A percentile compares a stretch with the other conserved stretches of the same genome.
Evolutionary conservation across 2,329 filamentous ascomycete genomes (phyloP).

Genomic region (Fusarium torulosum): DNA sequence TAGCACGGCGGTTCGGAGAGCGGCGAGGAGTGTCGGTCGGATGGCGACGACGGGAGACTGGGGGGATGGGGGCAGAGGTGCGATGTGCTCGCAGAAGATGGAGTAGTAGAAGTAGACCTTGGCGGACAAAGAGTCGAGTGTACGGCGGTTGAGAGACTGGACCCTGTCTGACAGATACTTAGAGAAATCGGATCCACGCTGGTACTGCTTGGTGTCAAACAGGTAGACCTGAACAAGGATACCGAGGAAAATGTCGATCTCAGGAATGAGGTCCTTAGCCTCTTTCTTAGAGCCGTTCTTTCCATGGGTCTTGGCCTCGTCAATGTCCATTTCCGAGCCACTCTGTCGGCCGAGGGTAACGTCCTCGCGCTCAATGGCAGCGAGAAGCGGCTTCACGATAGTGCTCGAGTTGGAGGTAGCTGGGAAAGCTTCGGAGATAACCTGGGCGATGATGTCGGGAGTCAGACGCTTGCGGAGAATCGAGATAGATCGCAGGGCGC

Average conservation of each 20-base stretch:
- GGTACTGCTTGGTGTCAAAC: slow-evolving; percentile 84
- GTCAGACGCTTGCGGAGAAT: slow-evolving; percentile 92
- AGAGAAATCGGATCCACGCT: slow-evolving; percentile 87
- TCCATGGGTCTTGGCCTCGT: slow-evolving; percentile 65
- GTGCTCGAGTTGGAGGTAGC: slow-evolving; percentile 69
- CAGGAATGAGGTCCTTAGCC: slow-evolving; percentile 82
- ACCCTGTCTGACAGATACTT: slow-evolving; percentile 85
- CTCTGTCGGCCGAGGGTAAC: slow-evolving; percentile 70
- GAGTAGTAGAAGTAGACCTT: slow-evolving; percentile 99
- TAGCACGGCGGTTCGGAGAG: slow-evolving; percentile 92
- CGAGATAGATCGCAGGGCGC: slow-evolving; percentile 94
- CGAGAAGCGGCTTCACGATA: slow-evolving; percentile 77
- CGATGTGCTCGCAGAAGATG: slow-evolving; percentile 91
- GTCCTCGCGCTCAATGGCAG: slow-evolving; percentile 75
- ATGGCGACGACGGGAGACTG: slow-evolving; percentile 89
- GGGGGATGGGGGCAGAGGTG: slow-evolving; percentile 87
- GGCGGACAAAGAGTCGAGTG: slow-evolving; percentile 90
- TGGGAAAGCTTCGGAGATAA: slow-evolving; percentile 84
- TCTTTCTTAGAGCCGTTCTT: slow-evolving; percentile 73
- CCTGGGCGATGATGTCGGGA: slow-evolving; percentile 82
- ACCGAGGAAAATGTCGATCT: slow-evolving; percentile 89
- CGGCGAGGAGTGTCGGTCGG: slow-evolving; percentile 86
- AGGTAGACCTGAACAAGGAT: slow-evolving; percentile 90
- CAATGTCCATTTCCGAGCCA: slow-evolving; percentile 78
- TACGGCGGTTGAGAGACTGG: slow-evolving; percentile 90